Evolutionary conservation across 2,329 filamentous ascomycete species (phyloP), one percentile per base, ranked within the genome.

Genomic region (Lachnellula hyalina): DNA sequence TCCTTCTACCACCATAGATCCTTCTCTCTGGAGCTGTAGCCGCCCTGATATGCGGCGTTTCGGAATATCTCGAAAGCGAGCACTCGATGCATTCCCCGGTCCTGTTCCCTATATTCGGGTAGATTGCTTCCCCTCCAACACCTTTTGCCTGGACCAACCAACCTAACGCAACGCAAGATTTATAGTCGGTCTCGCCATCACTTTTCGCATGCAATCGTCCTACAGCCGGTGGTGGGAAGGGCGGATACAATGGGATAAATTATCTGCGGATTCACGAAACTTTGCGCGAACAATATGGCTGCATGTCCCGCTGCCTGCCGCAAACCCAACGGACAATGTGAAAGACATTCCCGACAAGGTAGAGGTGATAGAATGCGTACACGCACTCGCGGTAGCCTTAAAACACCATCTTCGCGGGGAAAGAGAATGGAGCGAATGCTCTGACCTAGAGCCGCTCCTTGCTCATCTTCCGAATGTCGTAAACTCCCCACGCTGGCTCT

Each of bases 201-300:
- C 56, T 21, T 59, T 59, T 47, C 53, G 56, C n/a, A 59, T 59
- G 56, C 56, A 59, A 56, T 51, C 56, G 8, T 59, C 56, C 11
- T 59, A 59, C 34, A 56, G 45, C 38, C 51, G 56, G 5, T 59
- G 56, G 56, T 59, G 56, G 56, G 56, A 59, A 12, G 56, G 56
- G 7, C 51, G 56, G 15, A 54, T 49, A 32, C 56, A 59, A 52
- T 59, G 56, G 56, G 56, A 59, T 53, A 53, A 46, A 49, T n/a
- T 59, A 41, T 59, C 56, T 14, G 48, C 56, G 2, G 35, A 35
- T 36, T 59, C 56, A 8, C 50, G 56, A n/a, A 51, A 50, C n/a
- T 59, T 59, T 49, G 56, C 56, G 32, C 42, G 56, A 46, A 59
- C 56, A 36, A 25, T 59, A 21, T 59, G 56, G 56, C 38, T 59